Conservation (phyloP, 2,329 filamentous ascomycete genomes). For the Calonectria hawksworthii region DNA sequence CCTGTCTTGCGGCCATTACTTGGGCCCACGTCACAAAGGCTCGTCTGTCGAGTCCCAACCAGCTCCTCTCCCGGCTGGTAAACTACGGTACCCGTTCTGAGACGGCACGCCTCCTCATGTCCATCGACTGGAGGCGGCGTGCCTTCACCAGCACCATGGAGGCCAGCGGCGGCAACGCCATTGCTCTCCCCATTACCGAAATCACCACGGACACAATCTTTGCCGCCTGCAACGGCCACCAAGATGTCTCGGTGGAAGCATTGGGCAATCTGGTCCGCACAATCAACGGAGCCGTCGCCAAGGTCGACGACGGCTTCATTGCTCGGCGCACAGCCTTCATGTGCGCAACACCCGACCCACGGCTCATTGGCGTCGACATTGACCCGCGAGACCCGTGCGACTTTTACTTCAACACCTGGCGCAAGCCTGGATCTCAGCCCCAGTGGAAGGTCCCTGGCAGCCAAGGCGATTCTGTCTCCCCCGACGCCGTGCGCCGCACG, state of each 20-base stretch:
- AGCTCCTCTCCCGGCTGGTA: not conserved
- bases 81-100: not conserved
- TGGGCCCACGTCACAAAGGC: conserved; percentile 13
- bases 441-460: not conserved
- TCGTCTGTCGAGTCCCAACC: not conserved
- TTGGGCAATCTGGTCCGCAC: not conserved
- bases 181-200: not conserved
- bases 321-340: not conserved
- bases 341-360: not conserved
- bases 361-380: not conserved
- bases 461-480: not conserved
- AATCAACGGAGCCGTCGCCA: not conserved
- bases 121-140: not conserved
- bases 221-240: not conserved
- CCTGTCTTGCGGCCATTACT: not conserved
- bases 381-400: conserved; percentile 7
- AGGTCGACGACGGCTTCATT: not conserved
- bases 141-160: conserved; percentile 8
- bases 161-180: not conserved
- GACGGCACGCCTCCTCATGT: not conserved
- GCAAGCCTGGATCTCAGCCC: not conserved
- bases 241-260: not conserved
- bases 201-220: not conserved
- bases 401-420: conserved; percentile 21
- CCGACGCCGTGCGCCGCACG: not conserved